phyloP scores from a whole-genome alignment of 202 grass and related monocot species.

The Cymbopogon flexuosus region DNA sequence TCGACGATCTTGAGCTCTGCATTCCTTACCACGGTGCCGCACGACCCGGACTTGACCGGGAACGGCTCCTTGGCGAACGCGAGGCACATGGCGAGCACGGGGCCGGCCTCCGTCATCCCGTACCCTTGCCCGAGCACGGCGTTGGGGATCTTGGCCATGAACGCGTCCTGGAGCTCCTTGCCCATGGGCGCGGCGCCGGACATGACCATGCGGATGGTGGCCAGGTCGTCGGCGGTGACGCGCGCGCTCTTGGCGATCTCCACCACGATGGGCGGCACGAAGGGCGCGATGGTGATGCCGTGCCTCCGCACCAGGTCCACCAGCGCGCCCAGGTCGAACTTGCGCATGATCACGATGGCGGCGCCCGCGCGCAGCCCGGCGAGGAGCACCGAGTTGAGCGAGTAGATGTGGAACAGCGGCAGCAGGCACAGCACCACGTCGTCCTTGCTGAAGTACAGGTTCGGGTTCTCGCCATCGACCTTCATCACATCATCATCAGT shows the following conservation, averaged over 20 bases:
- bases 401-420: conserved; percentile 98
- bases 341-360: conserved; percentile 75
- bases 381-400: conserved; percentile 84
- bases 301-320: conserved; percentile 54
- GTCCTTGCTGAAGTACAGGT: conserved; percentile 66
- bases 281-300: conserved; percentile 47
- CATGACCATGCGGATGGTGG: conserved; percentile 85
- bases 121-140: conserved; percentile 86
- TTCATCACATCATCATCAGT: too few relatives aligned
- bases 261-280: conserved; percentile 90
- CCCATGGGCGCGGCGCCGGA: conserved; percentile 94
- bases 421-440: conserved; percentile 80
- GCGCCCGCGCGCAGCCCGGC: conserved; percentile 60
- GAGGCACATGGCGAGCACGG: conserved; percentile 82
- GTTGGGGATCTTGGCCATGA: conserved; percentile 86
- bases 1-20: conserved; percentile 76
- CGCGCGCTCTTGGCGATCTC: conserved; percentile 80
- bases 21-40: conserved; percentile 88
- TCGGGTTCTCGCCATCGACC: conserved; percentile 90
- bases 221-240: conserved; percentile 54
- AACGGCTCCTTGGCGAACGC: conserved; percentile 85
- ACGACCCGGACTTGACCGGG: conserved; percentile 75
- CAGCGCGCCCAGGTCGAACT: conserved; percentile 60
- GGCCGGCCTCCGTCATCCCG: conserved; percentile 89
- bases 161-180: conserved; percentile 70